Base-by-base conservation (phyloP, 805 yeast genomes). In the Pichia heedii region DNA sequence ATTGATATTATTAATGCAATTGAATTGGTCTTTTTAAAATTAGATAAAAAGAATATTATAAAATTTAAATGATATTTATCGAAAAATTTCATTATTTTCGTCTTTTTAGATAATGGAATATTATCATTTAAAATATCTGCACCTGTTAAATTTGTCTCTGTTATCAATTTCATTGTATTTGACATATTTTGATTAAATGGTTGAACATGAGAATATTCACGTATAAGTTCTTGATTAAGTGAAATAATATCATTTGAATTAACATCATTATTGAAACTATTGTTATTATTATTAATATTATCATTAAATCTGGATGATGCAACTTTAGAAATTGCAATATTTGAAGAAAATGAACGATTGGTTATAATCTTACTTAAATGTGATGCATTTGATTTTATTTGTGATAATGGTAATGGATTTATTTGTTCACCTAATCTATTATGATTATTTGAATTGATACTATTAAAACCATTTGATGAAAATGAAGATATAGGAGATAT, bases 1-100 rank as follows among this genome's bases (percentile, higher is more conserved):
- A 76, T 54, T 1, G 79, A 61, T 4, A 68, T 37, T 6, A 74
- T 62, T 41, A 76, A 62, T 3, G 76, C 62, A 11, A 71, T 41
- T 1, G 81, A 73, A 48, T 61, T 68, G 9, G 81, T 81, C 4
- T 74, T 66, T 29, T 62, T 47, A 43, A 76, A 65, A 55, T 73
- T 76, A 49, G 69, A 69, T n/a, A 61, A 39, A 35, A 67, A 54
- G 44, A 63, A 66, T 5, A 65, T 53, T 0, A 62, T 26, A 41
- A 50, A 52, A 37, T 57, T 50, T 33, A 63, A 44, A 39, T 58
- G 54, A 43, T 62, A 62, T 37, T 55, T 61, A 16, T 51, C 43
- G 2, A 63, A 47, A 43, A 62, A 60, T 29, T 29, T 29, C 7
- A 9, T 29, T 3, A 29, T 13, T 29, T 5, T 29, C 12, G 7